Evolutionary conservation across 2,329 filamentous ascomycete species (phyloP).

Genomic region (Sarocladium kiliense): DNA sequence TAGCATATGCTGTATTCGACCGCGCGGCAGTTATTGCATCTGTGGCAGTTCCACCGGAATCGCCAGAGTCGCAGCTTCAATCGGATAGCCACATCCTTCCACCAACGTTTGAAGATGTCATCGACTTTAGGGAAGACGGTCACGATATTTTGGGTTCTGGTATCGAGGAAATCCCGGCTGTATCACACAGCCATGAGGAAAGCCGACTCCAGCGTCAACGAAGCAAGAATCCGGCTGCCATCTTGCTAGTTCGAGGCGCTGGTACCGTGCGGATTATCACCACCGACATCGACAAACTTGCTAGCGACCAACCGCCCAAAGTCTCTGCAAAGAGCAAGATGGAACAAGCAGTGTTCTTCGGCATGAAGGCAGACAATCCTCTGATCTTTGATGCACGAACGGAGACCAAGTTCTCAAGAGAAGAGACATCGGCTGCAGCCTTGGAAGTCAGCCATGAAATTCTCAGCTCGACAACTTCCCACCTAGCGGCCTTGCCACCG

Average conservation of each 20-base stretch:
- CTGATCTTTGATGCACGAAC: constrained; percentile 72
- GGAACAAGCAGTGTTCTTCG: constrained; percentile 93
- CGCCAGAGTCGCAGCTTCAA: constrained; percentile 71
- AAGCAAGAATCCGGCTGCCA: constrained; percentile 56
- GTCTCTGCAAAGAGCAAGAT: constrained; percentile 84
- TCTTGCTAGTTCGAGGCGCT: constrained; percentile 58
- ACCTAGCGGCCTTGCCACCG: constrained; percentile 66
- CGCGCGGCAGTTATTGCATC: constrained; percentile 74
- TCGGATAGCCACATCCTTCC: constrained; percentile 59
- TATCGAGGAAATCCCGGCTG: constrained; percentile 50
- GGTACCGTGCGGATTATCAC: constrained; percentile 56
- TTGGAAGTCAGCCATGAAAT: constrained; percentile 76
- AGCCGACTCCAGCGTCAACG: constrained; percentile 45
- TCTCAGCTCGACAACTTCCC: constrained; percentile 68
- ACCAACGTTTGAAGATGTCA: constrained; percentile 75
- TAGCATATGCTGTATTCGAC: constrained; percentile 78
- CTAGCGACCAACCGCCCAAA: constrained; percentile 49
- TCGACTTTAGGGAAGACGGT: constrained; percentile 68
- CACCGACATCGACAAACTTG: constrained; percentile 55
- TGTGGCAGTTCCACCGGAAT: constrained; percentile 60
- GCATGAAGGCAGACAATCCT: constrained; percentile 75
- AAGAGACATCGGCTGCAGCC: constrained; percentile 73
- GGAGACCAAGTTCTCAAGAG: constrained; percentile 59
- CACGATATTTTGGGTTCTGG: constrained; percentile 61
- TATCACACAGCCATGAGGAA: constrained; percentile 34